Evolutionary conservation across 225 moss, liverwort and hornwort genomes (phyloP).

Genomic region (Polytrichum formosum): DNA sequence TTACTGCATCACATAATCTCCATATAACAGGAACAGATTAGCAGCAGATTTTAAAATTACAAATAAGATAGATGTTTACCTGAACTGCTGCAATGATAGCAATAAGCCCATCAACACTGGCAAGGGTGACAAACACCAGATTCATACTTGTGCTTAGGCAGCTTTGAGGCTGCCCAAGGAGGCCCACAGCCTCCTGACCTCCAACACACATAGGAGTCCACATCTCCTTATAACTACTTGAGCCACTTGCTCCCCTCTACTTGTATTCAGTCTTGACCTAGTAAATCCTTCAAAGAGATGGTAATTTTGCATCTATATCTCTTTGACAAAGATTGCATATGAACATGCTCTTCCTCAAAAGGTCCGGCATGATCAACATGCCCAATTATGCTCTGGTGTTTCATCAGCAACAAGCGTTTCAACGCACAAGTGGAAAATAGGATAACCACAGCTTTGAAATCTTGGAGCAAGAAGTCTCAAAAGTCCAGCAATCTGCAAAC

Average conservation of each 20-base stretch:
- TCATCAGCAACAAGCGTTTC: constrained; percentile 19
- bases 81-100: constrained; percentile 39
- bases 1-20: no score
- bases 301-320: constrained; percentile 7
- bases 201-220: constrained; percentile 42
- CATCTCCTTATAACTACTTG: constrained; percentile 18
- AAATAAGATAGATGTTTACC: constrained; percentile 14
- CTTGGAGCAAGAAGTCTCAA: constrained; percentile 2
- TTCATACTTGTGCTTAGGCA: constrained; percentile 36
- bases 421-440: background rate
- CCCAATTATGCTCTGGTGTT: constrained; percentile 11
- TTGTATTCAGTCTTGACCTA: constrained; percentile 1
- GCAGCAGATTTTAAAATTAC: no score
- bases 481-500: constrained; percentile 28
- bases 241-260: background rate
- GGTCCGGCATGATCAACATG: constrained; percentile 14
- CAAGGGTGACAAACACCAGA: constrained; percentile 37
- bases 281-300: constrained; percentile 5
- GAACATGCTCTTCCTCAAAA: constrained; percentile 3
- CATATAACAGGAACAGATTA: no score
- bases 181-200: constrained; percentile 29
- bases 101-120: constrained; percentile 33
- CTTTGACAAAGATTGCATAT: constrained; percentile 4
- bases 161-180: constrained; percentile 20
- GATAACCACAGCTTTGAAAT: background rate